phyloP scores from a whole-genome alignment of 768 basidiomycete genomes.

The Vararia minispora region DNA sequence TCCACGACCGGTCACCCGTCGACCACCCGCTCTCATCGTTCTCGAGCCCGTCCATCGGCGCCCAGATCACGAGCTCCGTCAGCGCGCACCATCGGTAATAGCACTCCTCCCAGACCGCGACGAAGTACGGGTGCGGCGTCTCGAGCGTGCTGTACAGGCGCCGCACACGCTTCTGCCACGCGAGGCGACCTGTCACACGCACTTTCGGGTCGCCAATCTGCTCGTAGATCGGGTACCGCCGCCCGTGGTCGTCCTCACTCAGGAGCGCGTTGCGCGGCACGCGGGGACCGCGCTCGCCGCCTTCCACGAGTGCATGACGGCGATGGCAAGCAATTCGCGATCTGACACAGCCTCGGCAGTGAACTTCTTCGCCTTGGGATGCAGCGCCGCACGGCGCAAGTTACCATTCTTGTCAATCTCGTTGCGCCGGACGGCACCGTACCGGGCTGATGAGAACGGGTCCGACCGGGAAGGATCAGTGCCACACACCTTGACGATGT shows the following conservation, averaged over 20 bases:
- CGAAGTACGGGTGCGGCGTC: conserved; percentile 52
- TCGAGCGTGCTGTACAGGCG: conserved; percentile 56
- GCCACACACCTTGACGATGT: conserved; percentile 47
- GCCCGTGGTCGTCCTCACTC: conserved; percentile 52
- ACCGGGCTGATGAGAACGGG: conserved; percentile 30
- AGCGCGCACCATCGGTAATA: conserved; percentile 66
- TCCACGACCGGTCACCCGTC: conserved; percentile 26
- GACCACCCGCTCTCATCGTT: too few relatives aligned
- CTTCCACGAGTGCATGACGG: conserved; percentile 62
- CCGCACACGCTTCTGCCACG: conserved; percentile 71
- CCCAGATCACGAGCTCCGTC: conserved; percentile 43
- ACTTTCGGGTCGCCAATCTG: conserved; percentile 69
- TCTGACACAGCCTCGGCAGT: conserved; percentile 52
- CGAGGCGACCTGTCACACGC: conserved; percentile 65
- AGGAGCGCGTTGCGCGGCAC: conserved; percentile 39
- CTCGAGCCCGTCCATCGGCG: conserved; percentile 19
- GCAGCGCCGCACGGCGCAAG: conserved; percentile 36
- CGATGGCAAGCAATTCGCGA: conserved; percentile 58
- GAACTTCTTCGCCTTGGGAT: conserved; percentile 52
- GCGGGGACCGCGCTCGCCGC: conserved; percentile 48
- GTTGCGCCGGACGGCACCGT: conserved; percentile 37
- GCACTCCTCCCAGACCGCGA: conserved; percentile 77
- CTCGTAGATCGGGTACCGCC: conserved; percentile 66
- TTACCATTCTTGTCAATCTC: conserved; percentile 52
- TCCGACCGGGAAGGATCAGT: too few relatives aligned